Conservation (phyloP, 441 rosid genomes). For the Isatis lusitanica region DNA sequence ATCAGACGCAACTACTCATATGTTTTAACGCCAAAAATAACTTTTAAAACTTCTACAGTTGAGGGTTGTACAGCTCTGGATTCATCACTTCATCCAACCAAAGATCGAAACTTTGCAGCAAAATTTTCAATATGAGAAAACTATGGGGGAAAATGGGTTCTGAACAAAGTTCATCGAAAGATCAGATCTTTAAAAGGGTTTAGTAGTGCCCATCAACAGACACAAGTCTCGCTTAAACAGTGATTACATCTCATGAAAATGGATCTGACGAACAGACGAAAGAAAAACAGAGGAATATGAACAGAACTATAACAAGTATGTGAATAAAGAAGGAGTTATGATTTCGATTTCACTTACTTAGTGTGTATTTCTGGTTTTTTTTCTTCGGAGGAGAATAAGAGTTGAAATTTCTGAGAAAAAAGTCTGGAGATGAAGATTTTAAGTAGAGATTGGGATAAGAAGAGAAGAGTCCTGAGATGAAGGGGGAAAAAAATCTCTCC, state of each 20-base stretch:
- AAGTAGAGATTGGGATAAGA: constrained; percentile 17
- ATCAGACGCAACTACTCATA: constrained; percentile 29
- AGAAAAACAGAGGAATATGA: constrained; percentile 15
- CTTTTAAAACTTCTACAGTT: background rate
- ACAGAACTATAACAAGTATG: constrained; percentile 1
- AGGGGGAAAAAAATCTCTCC: constrained; percentile 4
- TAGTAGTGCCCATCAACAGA: background rate
- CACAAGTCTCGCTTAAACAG: background rate
- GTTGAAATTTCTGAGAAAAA: constrained; percentile 7
- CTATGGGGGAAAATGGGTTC: background rate
- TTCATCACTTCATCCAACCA: background rate
- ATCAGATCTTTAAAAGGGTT: constrained; percentile 16
- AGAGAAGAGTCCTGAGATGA: constrained; percentile 15
- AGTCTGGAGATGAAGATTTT: constrained; percentile 13
- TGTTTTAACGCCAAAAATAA: constrained; percentile 28
- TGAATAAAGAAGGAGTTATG: background rate
- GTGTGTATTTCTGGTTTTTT: background rate
- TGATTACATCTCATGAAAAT: constrained; percentile 2
- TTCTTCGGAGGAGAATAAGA: background rate
- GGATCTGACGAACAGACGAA: constrained; percentile 14
- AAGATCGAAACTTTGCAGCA: constrained; percentile 22
- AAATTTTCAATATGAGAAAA: background rate
- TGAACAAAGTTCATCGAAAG: background rate
- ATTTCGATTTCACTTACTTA: constrained; percentile 14
- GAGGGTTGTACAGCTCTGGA: background rate